Evolutionary conservation across 805 yeast species (phyloP).

Genomic region (Ogataea glucozyma): DNA sequence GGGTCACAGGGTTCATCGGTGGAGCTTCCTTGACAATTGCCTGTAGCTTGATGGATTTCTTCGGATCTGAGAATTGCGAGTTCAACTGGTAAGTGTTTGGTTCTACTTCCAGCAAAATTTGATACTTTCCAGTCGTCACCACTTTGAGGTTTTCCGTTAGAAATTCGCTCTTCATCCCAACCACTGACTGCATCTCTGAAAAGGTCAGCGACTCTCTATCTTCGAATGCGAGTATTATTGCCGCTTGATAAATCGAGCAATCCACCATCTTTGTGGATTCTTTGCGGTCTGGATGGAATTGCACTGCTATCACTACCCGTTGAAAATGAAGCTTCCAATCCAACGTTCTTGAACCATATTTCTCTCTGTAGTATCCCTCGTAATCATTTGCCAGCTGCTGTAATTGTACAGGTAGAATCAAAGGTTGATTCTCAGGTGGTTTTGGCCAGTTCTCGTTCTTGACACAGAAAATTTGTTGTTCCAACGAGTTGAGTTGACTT

Average conservation of each 20-base stretch:
- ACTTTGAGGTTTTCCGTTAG: slow-evolving; percentile 35
- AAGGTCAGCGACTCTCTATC: slow-evolving; percentile 26
- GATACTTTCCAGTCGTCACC: slow-evolving; percentile 35
- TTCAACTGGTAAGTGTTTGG: slow-evolving; percentile 17
- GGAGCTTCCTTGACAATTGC: slow-evolving; percentile 10
- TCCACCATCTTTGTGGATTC: slow-evolving; percentile 20
- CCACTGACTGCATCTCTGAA: slow-evolving; percentile 27
- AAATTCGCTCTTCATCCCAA: slow-evolving; percentile 38
- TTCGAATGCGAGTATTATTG: slow-evolving; percentile 41
- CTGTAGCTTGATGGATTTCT: slow-evolving; percentile 13
- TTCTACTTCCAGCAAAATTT: slow-evolving; percentile 21
- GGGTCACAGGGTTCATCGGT: slow-evolving; percentile 1
- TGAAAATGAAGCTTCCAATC: slow-evolving; percentile 48
- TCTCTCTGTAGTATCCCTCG: slow-evolving; percentile 14
- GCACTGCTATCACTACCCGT: slow-evolving; percentile 37
- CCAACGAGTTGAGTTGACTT: not conserved
- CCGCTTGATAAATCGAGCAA: slow-evolving; percentile 47
- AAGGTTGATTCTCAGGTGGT: slow-evolving; percentile 24
- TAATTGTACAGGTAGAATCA: slow-evolving; percentile 20
- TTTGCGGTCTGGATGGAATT: slow-evolving; percentile 33
- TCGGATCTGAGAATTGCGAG: slow-evolving; percentile 8
- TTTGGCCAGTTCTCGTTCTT: slow-evolving; percentile 23
- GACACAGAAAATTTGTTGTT: slow-evolving; percentile 15
- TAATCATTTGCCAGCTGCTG: slow-evolving; percentile 7
- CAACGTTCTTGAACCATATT: slow-evolving; percentile 23